Evolutionary conservation across 805 yeast species (phyloP).

Genomic region (Saturnispora ahearnii): DNA sequence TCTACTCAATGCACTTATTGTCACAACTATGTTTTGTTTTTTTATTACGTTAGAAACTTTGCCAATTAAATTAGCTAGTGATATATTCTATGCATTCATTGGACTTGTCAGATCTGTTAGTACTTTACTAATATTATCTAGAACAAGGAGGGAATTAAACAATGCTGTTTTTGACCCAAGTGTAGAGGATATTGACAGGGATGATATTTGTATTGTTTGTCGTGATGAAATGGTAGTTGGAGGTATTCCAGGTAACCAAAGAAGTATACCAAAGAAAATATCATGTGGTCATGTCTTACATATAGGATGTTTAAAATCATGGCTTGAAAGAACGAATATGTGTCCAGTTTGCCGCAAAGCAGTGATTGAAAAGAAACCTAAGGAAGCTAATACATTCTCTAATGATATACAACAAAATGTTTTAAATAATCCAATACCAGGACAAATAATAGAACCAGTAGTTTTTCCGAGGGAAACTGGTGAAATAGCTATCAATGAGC

Average conservation of each 20-base stretch:
- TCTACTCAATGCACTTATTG: slow-evolving; percentile 19
- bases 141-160: slow-evolving; percentile 53
- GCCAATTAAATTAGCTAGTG: slow-evolving; percentile 27
- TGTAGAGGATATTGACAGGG: slow-evolving; percentile 47
- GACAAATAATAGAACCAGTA: slow-evolving; percentile 19
- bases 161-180: slow-evolving; percentile 55
- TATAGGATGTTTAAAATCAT: slow-evolving; percentile 78
- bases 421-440: neutral
- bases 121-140: slow-evolving; percentile 32
- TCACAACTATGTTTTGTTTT: slow-evolving; percentile 34
- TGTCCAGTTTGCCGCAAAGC: slow-evolving; percentile 87
- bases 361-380: slow-evolving; percentile 33
- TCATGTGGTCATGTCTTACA: slow-evolving; percentile 85
- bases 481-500: neutral
- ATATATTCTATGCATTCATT: slow-evolving; percentile 22
- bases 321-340: slow-evolving; percentile 87
- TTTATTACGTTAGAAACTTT: slow-evolving; percentile 33
- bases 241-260: slow-evolving; percentile 21
- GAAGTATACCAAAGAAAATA: slow-evolving; percentile 63
- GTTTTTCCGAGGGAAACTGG: neutral
- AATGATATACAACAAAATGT: neutral
- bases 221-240: slow-evolving; percentile 73
- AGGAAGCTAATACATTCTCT: neutral
- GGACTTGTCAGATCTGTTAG: slow-evolving; percentile 26
- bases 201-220: slow-evolving; percentile 78